Conservation (phyloP, 208 protist genomes). For the Acanthamoeba triangularis region DNA sequence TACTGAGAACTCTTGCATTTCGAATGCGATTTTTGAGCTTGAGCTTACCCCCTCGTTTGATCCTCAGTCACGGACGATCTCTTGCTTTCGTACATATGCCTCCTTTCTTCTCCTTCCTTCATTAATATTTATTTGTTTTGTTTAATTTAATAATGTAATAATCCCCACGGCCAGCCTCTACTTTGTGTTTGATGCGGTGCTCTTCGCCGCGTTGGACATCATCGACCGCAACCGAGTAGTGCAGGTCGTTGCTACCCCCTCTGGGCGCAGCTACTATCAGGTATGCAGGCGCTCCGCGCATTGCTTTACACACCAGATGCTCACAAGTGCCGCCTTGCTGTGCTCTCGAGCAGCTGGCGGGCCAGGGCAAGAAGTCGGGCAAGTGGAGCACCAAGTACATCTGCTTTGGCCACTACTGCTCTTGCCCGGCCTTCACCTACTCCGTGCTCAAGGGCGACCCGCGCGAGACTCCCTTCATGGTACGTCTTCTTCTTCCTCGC, state of each 20-base stretch:
- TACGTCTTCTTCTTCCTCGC: background rate
- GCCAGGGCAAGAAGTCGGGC: conserved; percentile 45
- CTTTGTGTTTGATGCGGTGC: conserved; percentile 55
- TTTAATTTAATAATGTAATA: background rate
- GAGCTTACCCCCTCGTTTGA: background rate
- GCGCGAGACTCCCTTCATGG: conserved; percentile 69
- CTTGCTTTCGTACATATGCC: background rate
- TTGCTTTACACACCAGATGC: no score
- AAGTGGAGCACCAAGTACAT: conserved; percentile 72
- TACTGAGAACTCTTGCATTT: background rate
- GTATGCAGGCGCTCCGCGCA: background rate
- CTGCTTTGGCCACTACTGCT: conserved; percentile 76
- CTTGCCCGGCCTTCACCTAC: conserved; percentile 58
- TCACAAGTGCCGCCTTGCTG: background rate
- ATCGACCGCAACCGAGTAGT: conserved; percentile 76
- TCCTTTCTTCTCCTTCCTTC: background rate
- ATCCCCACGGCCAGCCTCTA: conserved; percentile 5
- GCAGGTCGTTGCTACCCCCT: conserved; percentile 54
- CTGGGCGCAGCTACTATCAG: conserved; percentile 65
- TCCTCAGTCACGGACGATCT: conserved; percentile 34
- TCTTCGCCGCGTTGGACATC: conserved; percentile 72
- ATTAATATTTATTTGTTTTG: background rate
- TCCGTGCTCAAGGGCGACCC: conserved; percentile 64
- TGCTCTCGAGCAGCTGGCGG: background rate
- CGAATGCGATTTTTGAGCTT: background rate